Base-by-base conservation (phyloP, 257 asterid species). In the Eustoma russellianum region DNA sequence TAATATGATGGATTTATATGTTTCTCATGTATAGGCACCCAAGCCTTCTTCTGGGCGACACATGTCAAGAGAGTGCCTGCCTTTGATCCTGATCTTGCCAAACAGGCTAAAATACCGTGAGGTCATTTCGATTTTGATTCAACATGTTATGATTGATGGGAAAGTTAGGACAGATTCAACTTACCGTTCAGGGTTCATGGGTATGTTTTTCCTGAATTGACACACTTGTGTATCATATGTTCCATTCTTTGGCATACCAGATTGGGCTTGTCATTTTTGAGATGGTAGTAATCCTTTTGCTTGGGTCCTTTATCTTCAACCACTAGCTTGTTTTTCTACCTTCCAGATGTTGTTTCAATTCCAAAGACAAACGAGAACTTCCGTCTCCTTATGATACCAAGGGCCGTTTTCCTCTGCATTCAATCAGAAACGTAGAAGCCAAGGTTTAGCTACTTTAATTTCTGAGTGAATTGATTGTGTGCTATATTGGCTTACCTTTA, bases 31-130 rank as follows among this genome's bases (percentile, higher is more conserved):
- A n/a, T n/a, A 83, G 94, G 94, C 94, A 14, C 90, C 91, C 33
- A 84, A 84, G 58, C 94, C 87, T 24, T 81, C 94, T n/a, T 84
- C 94, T 38, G 94, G 91, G 33, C 94, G 91, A 18, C 94, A 84
- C 73, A 84, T 81, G 43, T 81, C 94, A 2, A 81, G 94, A 77
- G 94, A 84, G 61, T 81, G 91, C 62, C 67, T 84, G 74, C 87
- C 94, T 40, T 70, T 84, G 63, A 75, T 77, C 50, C 85, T 84
- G 13, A 81, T 81, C 43, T 44, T 84, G 66, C 79, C 87, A 30
- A 77, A 84, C 63, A 81, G 91, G 76, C 68, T 84, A 57, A 81
- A 84, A 50, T 78, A 81, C 59, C 80, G 83, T 64, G 90, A 84
- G 40, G 91, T 81, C 8, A 63, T 74, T 59, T 46, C 90, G 15